Conservation (phyloP, 306 rosid genomes). For the Pueraria montana region DNA sequence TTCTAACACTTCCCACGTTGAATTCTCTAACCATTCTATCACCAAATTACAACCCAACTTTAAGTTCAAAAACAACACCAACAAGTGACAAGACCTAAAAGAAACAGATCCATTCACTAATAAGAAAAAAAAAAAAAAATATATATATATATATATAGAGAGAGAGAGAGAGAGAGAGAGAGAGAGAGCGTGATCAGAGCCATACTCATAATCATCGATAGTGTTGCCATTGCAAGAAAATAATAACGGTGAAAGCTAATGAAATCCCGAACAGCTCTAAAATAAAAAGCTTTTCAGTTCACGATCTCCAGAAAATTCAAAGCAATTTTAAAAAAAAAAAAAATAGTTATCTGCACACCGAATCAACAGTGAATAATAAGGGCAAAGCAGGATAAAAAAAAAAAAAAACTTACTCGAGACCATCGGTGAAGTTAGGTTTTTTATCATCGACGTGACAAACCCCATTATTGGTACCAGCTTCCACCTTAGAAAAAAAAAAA, state of each 20-base stretch:
- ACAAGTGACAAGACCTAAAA: neutral
- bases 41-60: constrained; percentile 19
- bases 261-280: constrained; percentile 7
- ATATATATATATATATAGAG: too few relatives aligned
- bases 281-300: neutral
- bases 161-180: too few relatives aligned
- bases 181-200: neutral
- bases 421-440: constrained; percentile 54
- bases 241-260: neutral
- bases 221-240: neutral
- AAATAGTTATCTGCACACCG: neutral
- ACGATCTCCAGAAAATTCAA: constrained; percentile 18
- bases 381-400: neutral
- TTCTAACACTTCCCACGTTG: neutral
- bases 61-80: constrained; percentile 15
- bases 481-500: constrained; percentile 55
- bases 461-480: constrained; percentile 57
- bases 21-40: neutral
- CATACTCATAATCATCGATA: neutral
- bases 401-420: constrained; percentile 57
- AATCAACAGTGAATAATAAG: constrained; percentile 6
- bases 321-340: neutral
- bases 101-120: constrained; percentile 24
- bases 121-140: neutral
- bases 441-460: constrained; percentile 54